Conservation (phyloP, 2,329 filamentous ascomycete genomes). For the Epichloe elymi region DNA sequence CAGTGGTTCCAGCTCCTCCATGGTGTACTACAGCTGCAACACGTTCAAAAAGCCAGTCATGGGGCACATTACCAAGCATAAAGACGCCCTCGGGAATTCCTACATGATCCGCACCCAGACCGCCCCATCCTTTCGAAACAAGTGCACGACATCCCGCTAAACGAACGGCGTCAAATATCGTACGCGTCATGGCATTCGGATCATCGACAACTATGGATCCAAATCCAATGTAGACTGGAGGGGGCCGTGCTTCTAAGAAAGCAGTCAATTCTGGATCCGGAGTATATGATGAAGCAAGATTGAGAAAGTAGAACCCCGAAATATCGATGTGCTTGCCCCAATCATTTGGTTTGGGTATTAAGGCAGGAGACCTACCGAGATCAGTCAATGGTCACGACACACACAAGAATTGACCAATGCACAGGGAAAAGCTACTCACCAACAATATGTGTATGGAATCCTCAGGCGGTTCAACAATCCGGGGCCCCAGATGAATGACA, state of each 20-base stretch:
- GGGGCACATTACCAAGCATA: slow-evolving; percentile 74
- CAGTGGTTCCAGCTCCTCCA: slow-evolving; percentile 77
- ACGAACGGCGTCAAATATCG: slow-evolving; percentile 59
- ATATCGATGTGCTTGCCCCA: slow-evolving; percentile 62
- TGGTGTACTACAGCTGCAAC: slow-evolving; percentile 79
- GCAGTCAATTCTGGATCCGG: slow-evolving; percentile 51
- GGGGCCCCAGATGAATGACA: slow-evolving; percentile 73
- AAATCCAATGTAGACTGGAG: slow-evolving; percentile 73
- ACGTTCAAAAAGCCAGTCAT: slow-evolving; percentile 77
- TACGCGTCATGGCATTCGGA: slow-evolving; percentile 53
- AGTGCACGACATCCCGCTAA: slow-evolving; percentile 60
- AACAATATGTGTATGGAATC: slow-evolving; percentile 84
- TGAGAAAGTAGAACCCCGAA: slow-evolving; percentile 65
- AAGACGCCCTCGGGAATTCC: slow-evolving; percentile 63
- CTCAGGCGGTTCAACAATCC: slow-evolving; percentile 62
- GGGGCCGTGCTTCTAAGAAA: slow-evolving; percentile 55
- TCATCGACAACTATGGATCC: slow-evolving; percentile 73
- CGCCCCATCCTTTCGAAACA: slow-evolving; percentile 82
- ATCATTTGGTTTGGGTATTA: slow-evolving; percentile 68
- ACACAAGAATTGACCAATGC: background rate
- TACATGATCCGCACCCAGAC: slow-evolving; percentile 58
- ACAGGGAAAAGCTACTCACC: slow-evolving; percentile 29
- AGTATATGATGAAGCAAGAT: slow-evolving; percentile 50
- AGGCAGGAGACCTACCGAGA: slow-evolving; percentile 45
- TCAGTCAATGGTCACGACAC: slow-evolving; percentile 3